These are phyloP conservation scores for Albophoma yamanashiensis DNA, from an alignment of 2,329 filamentous ascomycete genomes.

Conservation along the genomic window DNA sequence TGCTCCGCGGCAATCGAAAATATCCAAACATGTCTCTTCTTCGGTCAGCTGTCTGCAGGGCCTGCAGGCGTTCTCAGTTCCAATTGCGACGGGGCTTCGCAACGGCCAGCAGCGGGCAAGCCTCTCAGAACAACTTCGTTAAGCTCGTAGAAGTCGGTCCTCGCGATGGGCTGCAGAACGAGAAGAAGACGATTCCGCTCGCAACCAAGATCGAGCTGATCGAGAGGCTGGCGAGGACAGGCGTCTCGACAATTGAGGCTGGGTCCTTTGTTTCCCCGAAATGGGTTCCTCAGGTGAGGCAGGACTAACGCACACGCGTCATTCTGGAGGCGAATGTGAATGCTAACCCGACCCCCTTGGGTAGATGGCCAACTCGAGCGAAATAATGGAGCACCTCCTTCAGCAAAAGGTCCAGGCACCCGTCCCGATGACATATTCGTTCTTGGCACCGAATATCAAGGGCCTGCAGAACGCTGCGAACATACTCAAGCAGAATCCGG, in stretches of 20 bases:
- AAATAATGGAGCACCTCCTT: conserved; percentile 62
- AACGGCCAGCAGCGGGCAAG: conserved; percentile 21
- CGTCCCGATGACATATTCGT: conserved; percentile 60
- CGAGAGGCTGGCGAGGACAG: conserved; percentile 54
- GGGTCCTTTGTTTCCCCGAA: conserved; percentile 76
- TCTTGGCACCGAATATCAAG: conserved; percentile 68
- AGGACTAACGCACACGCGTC: not conserved
- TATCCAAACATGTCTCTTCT: conserved; percentile 21
- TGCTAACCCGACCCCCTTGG: not conserved
- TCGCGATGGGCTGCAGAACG: conserved; percentile 79
- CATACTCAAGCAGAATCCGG: conserved; percentile 40
- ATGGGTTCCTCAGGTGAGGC: conserved; percentile 69
- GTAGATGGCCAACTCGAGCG: conserved; percentile 69
- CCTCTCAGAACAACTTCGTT: conserved; percentile 31
- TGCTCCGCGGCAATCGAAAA: not conserved
- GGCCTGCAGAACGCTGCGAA: conserved; percentile 54
- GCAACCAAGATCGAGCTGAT: conserved; percentile 70
- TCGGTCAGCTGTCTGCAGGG: conserved; percentile 26
- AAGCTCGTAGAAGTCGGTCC: conserved; percentile 76
- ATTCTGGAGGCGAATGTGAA: no score
- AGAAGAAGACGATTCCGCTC: conserved; percentile 60
- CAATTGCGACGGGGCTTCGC: conserved; percentile 25
- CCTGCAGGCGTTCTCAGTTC: conserved; percentile 22
- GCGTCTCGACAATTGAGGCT: conserved; percentile 64
- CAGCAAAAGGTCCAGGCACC: conserved; percentile 42